These are phyloP conservation scores for Rhizophagus prolifer DNA, from an alignment of 192 early-diverging fungal genomes.

Conservation along the genomic window DNA sequence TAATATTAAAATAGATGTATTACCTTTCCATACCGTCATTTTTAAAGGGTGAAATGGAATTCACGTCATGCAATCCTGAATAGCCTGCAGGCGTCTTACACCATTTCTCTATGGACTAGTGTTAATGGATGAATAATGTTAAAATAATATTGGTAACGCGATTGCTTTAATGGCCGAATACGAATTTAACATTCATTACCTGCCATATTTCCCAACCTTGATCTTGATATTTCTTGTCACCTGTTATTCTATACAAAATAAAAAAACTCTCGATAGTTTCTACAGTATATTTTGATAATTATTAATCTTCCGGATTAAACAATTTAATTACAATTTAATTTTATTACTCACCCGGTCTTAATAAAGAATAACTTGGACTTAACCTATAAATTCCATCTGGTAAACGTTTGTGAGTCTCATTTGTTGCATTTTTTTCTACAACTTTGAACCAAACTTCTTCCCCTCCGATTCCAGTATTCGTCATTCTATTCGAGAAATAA, in stretches of 20 bases:
- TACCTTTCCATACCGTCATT: constrained; percentile 60
- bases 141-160: no score
- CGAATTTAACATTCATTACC: constrained; percentile 22
- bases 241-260: constrained; percentile 70
- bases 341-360: neutral
- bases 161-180: no score
- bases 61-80: constrained; percentile 47
- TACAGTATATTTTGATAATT: no score
- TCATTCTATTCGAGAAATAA: constrained; percentile 43
- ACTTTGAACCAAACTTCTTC: constrained; percentile 38
- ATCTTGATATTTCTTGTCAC: constrained; percentile 64
- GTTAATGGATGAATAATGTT: neutral
- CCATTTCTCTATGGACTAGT: constrained; percentile 45
- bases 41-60: neutral
- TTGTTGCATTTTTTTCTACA: constrained; percentile 10
- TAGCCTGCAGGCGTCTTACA: constrained; percentile 51
- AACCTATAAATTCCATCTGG: constrained; percentile 3
- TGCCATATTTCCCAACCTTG: constrained; percentile 69
- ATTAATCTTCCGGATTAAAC: neutral
- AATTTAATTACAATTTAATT: no score
- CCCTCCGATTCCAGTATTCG: constrained; percentile 52
- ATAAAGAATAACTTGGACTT: neutral
- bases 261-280: constrained; percentile 77
- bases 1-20: neutral
- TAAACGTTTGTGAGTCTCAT: constrained; percentile 20